Conservation (phyloP, 2,329 filamentous ascomycete genomes). For the Juglanconis sp. region DNA sequence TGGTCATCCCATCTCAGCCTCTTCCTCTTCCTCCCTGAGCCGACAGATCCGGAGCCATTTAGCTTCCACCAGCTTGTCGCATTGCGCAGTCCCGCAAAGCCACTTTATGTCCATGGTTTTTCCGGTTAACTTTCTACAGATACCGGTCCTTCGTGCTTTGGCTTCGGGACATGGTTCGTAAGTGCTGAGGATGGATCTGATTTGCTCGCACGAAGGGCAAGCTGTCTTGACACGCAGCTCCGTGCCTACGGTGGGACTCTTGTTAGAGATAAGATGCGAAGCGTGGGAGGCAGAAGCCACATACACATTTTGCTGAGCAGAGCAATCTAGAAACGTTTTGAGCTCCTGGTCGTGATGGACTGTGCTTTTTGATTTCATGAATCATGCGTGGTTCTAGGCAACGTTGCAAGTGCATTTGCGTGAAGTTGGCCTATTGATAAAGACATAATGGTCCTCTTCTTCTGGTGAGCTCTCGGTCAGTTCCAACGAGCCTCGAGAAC, state of each 20-base stretch:
- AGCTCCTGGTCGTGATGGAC: too few species aligned
- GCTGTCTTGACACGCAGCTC: constrained; percentile 1
- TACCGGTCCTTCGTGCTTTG: background rate
- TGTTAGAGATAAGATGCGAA: background rate
- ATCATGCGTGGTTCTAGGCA: too few species aligned
- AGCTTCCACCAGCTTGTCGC: background rate
- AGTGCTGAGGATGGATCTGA: background rate
- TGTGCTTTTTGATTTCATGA: too few species aligned
- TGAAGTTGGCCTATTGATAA: too few species aligned
- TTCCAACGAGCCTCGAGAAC: background rate
- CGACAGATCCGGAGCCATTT: background rate
- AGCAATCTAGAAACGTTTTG: background rate
- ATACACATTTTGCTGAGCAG: constrained; percentile 3
- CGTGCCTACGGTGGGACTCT: background rate
- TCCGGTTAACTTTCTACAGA: background rate
- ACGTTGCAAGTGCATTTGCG: too few species aligned
- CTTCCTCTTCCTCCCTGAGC: background rate
- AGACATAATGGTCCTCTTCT: background rate
- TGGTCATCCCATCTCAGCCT: background rate
- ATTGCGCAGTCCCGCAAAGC: background rate
- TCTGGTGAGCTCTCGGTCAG: too few species aligned
- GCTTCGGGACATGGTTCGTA: background rate
- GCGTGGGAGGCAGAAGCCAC: background rate
- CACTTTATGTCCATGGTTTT: background rate
- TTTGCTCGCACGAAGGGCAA: background rate